Percentiles rank a stretch among this genome's conserved stretches.
These are phyloP conservation scores for Durusdinium trenchii DNA, from an alignment of 73 alveolate genomes.

Conservation along the genomic window DNA sequence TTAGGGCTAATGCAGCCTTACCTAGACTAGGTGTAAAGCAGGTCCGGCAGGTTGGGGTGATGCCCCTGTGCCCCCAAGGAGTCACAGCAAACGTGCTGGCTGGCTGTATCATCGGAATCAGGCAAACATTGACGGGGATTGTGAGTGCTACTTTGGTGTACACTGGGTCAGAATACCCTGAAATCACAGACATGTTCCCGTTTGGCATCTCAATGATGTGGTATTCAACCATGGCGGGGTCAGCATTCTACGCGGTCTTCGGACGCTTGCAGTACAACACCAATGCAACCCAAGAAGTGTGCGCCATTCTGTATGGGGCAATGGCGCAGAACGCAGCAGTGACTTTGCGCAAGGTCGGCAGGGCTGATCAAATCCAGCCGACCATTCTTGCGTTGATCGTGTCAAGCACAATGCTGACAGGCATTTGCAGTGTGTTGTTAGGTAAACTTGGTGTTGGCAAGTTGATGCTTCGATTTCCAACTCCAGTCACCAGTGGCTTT, in stretches of 20 bases:
- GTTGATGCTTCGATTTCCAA: slow-evolving; percentile 91
- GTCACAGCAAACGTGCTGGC: slow-evolving; percentile 68
- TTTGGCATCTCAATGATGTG: slow-evolving; percentile 94
- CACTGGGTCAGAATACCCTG: slow-evolving; percentile 33
- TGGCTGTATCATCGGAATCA: slow-evolving; percentile 88
- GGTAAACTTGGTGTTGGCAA: slow-evolving; percentile 95
- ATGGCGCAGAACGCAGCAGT: slow-evolving; percentile 75
- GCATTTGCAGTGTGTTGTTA: slow-evolving; percentile 81
- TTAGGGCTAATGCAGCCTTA: too few species aligned
- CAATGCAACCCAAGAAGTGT: slow-evolving; percentile 92
- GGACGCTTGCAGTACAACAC: slow-evolving; percentile 92
- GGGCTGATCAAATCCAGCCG: slow-evolving; percentile 40
- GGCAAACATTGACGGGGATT: slow-evolving; percentile 74
- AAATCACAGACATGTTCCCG: slow-evolving; percentile 75
- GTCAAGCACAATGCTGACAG: slow-evolving; percentile 69
- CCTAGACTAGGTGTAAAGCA: background rate
- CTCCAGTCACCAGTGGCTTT: slow-evolving; percentile 85
- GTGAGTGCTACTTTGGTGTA: slow-evolving; percentile 94
- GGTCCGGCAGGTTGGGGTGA: background rate
- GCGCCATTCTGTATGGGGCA: slow-evolving; percentile 80
- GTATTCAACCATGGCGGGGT: slow-evolving; percentile 90
- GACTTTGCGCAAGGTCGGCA: background rate
- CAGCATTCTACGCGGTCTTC: slow-evolving; percentile 81
- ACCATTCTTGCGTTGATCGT: slow-evolving; percentile 73
- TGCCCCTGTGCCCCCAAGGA: background rate